Evolutionary conservation across 1,284 basidiomycete genomes (phyloP), one percentile per base, ranked within the genome.

Genomic region (Sporisorium graminicola): DNA sequence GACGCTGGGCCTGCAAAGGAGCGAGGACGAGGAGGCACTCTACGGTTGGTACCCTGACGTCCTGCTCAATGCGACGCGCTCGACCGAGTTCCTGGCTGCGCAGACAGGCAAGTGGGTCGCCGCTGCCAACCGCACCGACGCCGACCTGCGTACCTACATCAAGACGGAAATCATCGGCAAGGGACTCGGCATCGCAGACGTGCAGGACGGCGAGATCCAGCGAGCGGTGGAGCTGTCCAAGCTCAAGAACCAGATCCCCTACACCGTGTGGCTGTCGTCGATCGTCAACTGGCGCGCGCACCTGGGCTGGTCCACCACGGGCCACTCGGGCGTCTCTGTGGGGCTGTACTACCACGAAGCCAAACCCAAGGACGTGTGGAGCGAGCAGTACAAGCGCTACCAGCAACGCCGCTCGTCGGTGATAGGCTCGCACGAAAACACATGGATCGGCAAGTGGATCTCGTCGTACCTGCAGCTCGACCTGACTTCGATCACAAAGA

Each of bases 1-100:
- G 13, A 79, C 81, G 4, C 61, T 83, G 4, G 82, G 73, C 26
- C 31, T 73, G 27, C 69, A 80, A 63, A 64, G 77, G 33, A 60
- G 44, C 18, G 77, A 79, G 56, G 79, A 79, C 44, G 58, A 74
- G 50, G 74, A 74, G 35, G 68, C 47, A 7, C 64, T 33, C 49
- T 79, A 80, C 59, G 65, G 64, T 18, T 80, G 82, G 65, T 80
- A 81, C 51, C 83, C 83, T 9, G 81, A 79, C 33, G 79, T 81
- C 12, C 67, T 84, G 37, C 58, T 79, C 46, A 67, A 73, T 47
- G 83, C 66, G 9, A 84, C 77, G 12, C 83, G 77, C 64, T 80
- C 82, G 20, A 80, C 82, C 46, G 76, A 78, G 50, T 85, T 75
- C 67, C 77, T 85, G 20, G 77, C 79, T 4, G 58, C 54, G 12